Base-by-base conservation (phyloP, 306 rosid genomes). In the Casuarina glauca region DNA sequence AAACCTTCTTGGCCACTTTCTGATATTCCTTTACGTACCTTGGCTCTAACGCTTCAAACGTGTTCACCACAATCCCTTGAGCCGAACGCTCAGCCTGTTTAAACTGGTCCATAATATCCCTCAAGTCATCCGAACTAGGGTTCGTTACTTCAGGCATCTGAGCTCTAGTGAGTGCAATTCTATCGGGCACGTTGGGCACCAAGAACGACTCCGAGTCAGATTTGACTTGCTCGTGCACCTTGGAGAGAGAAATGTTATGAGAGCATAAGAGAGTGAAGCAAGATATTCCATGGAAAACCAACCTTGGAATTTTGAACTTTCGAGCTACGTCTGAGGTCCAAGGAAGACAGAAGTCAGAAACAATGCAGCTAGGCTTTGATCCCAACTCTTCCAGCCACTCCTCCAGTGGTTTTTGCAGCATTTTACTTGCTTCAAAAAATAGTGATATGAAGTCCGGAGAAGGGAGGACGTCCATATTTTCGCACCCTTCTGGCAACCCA, bases 21-120 rank as follows among this genome's bases (percentile, higher is more conserved):
- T 79, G 82, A 52, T 58, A 84, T 5, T 62, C 90, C 44, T 60
- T 45, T 2, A 60, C 91, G 71, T 86, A 83, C 1, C 45, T 54
- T 20, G 72, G 50, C 78, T 89, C 97, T 64, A 91, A 63, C 74
- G 89, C 97, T 63, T 89, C 89, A 54, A 86, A 91, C 42, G 88
- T 81, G 79, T 91, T 91, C 70, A 91, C 38, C 4, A 84, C 72
- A 42, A 73, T 13, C 49, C 91, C 96, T 66, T 84, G 83, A n/a
- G 89, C 6, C 20, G 50, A 61, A 48, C 54, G 54, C 13, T 89
- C 96, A 20, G 92, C 93, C 38, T 12, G 86, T 0, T 3, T 57
- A 80, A 85, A 82, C 73, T n/a, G 81, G 10, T 4, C 42, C 12
- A 83, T 1, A 9, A 3, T 78, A 9, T 76, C 80, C 3, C 36